Base-by-base conservation (phyloP, 768 basidiomycete species). In the Phlebiopsis gigantea region DNA sequence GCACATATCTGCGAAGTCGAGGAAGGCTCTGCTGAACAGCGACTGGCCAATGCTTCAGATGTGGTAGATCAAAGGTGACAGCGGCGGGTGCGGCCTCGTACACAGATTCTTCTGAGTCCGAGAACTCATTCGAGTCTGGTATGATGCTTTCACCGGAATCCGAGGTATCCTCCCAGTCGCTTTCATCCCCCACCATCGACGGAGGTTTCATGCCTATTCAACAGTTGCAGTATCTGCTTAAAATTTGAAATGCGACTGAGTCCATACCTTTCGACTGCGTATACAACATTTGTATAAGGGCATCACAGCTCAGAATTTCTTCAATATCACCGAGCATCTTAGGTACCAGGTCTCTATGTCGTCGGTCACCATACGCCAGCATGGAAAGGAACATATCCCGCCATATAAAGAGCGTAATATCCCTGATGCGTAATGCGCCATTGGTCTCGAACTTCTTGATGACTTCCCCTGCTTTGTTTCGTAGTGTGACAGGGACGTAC, bases 271-370 rank as follows among this genome's bases (percentile, higher is more conserved):
- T 1, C 85, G 85, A n/a, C 84, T 84, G 10, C 12, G 15, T 12
- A 25, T 75, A 74, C 5, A 87, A 58, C 47, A 88, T 64, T 26
- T 72, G 73, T 46, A 81, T 77, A 8, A 88, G 65, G 14, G 78
- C 70, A 4, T 64, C 65, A 78, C 84, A 82, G 7, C 81, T 79
- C 62, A 82, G 65, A 10, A 69, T 59, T 17, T 70, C 59, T 34
- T 82, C 80, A 48, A 87, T 80, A 56, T 87, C 84, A n/a, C 74
- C 70, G 21, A 87, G 67, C 77, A 87, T 84, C 6, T 77, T 73
- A 0, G 77, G 75, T 14, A 85, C 70, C 48, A 61, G 58, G 42
- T 69, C 63, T 52, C 60, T 61, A 31, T 68, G 61, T 45, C 66
- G 57, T 62, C 63, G 53, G 41, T 68, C 53, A 61, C 74, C 66